Evolutionary conservation across 2,329 filamentous ascomycete species (phyloP), one percentile per base, ranked within the genome.

Genomic region (Plectosphaerella cucumerina): DNA sequence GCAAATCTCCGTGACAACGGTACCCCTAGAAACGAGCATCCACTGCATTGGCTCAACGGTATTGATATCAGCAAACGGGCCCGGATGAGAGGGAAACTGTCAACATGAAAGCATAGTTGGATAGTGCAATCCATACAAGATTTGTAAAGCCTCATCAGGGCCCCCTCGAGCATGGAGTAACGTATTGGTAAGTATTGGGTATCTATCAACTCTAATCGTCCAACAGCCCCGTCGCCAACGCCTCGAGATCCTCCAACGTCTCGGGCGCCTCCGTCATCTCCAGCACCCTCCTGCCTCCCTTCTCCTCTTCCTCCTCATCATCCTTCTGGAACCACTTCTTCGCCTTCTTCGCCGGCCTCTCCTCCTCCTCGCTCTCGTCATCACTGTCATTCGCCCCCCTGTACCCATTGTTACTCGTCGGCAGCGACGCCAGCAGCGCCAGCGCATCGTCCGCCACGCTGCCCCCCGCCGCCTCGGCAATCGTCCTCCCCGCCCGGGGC

Each of bases 321-420:
- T 85, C 84, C 53, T 85, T 80, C 66, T 90, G 77, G 71, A 90
- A 90, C 86, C 86, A 90, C 70, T 90, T 90, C 81, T 87, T 90
- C 67, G 81, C 85, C 77, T 87, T 88, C 53, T 31, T 31, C 57
- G 51, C 66, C 65, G 69, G 42, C 42, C 69, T 49, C 66, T 75
- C 74, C 10, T 67, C 62, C 5, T 53, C 54, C 21, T 56, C 52
- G 18, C 55, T 50, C 21, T 43, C 41, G 21, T 43, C 62, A 5
- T 55, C 54, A 20, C 56, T 50, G 22, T 56, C 52, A 3, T 52
- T 55, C 9, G 56, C 62, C n/a, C 65, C 64, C 1, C 70, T 73
- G 3, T 51, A 55, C 10, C 55, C 62, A 12, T 64, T 64, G 2
- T 72, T 74, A 2, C 71, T 71, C 31, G 78, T 64, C 2, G 83